Percentiles rank a stretch among this genome's conserved stretches.
Evolutionary conservation across 83 land plant species (phyloP).

Genomic region (Larix sibirica): DNA sequence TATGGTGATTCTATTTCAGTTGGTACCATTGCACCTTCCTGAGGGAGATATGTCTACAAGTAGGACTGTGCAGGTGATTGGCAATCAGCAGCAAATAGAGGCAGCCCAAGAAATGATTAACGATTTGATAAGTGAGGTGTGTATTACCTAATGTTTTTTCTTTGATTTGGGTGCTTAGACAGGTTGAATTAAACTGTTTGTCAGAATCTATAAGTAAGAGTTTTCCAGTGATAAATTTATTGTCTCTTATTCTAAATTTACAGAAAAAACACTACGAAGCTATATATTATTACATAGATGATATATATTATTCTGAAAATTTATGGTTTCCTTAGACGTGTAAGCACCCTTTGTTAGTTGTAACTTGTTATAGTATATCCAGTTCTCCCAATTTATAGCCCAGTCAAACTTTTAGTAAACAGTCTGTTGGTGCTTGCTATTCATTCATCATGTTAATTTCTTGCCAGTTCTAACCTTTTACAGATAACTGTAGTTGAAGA

Average conservation of each 20-base stretch:
- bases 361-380: neutral
- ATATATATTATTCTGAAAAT: neutral
- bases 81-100: slow-evolving; percentile 80
- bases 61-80: slow-evolving; percentile 80
- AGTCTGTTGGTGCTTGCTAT: neutral
- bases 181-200: neutral
- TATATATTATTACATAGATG: neutral
- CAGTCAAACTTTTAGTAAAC: neutral
- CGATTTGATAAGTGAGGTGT: slow-evolving; percentile 91
- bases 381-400: neutral
- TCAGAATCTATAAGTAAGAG: neutral
- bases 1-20: slow-evolving; percentile 30
- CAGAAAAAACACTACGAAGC: neutral
- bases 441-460: neutral
- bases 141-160: neutral
- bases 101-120: slow-evolving; percentile 79
- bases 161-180: neutral
- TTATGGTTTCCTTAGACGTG: neutral
- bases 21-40: slow-evolving; percentile 69
- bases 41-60: slow-evolving; percentile 85
- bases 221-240: neutral
- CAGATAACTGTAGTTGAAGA: neutral
- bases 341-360: neutral
- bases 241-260: neutral
- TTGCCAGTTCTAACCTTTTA: neutral